These are phyloP conservation scores for Phylloporus sp. DNA, from an alignment of 768 basidiomycete genomes.

Conservation along the genomic window DNA sequence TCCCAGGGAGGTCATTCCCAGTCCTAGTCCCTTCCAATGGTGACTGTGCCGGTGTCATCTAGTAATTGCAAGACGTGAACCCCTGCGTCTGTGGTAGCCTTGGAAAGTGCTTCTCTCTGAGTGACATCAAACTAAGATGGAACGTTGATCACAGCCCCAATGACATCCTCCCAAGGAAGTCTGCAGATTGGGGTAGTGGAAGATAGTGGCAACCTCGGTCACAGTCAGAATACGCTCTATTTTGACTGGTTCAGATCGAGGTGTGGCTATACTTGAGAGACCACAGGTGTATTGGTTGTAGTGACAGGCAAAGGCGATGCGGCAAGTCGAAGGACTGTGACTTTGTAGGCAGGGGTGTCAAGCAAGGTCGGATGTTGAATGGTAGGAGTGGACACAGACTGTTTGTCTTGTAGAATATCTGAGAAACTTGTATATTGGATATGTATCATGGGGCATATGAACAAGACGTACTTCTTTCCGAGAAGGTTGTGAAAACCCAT, in stretches of 20 bases:
- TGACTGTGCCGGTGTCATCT: conserved; percentile 77
- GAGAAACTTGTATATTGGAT: conserved; percentile 55
- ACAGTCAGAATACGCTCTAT: conserved; percentile 73
- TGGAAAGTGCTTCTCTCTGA: conserved; percentile 67
- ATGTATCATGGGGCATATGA: neutral
- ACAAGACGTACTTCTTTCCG: conserved; percentile 74
- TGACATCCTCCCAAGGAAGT: conserved; percentile 79
- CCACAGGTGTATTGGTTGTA: conserved; percentile 54
- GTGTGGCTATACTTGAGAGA: conserved; percentile 66
- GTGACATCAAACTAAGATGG: conserved; percentile 69
- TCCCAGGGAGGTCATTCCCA: too few relatives aligned
- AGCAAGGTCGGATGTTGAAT: conserved; percentile 70
- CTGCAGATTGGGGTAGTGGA: conserved; percentile 87
- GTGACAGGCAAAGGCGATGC: conserved; percentile 64
- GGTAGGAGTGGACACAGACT: conserved; percentile 59
- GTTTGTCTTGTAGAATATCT: conserved; percentile 55
- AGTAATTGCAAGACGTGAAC: conserved; percentile 82
- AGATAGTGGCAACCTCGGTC: conserved; percentile 79
- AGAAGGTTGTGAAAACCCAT: conserved; percentile 91
- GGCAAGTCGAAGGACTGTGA: conserved; percentile 74
- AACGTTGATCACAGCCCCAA: conserved; percentile 80
- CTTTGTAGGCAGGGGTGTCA: conserved; percentile 79
- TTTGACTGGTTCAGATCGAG: conserved; percentile 66
- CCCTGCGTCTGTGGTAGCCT: conserved; percentile 76
- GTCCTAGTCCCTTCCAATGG: too few relatives aligned